Evolutionary conservation across 352 stramenopile genomes (phyloP), one percentile per base, ranked within the genome.

Genomic region (Pythium aquatile): DNA sequence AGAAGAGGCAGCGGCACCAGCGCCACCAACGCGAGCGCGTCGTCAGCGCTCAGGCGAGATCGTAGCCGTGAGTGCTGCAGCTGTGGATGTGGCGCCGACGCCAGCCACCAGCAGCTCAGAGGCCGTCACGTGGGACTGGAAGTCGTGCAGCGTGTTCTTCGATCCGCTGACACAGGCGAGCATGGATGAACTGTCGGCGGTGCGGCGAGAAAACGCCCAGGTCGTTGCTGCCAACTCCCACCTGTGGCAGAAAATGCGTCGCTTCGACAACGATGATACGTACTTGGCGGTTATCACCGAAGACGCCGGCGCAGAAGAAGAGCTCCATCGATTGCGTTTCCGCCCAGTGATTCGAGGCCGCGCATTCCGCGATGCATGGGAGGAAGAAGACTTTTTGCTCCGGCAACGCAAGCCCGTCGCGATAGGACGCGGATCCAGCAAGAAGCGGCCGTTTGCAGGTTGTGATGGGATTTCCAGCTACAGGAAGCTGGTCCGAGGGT

Each of bases 301-400:
- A 5, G 82, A 91, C 63, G 79, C 77, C 1, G 29, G 13, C n/a
- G 29, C 7, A 16, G n/a, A 51, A n/a, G 52, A 64, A 7, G 33
- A 54, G 17, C 13, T 66, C 2, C 46, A 66, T 32, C 55, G 53
- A 3, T 4, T 65, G 10, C 63, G 72, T 37, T 64, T 87, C n/a
- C 70, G 73, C 0, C 52, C 72, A 6, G 39, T 81, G 53, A 74
- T 73, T 28, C 74, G 87, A 26, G 87, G 87, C 7, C 83, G 85
- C 35, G 81, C 54, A 30, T 96, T 94, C 58, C 79, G 72, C 20
- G 87, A 94, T 32, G 64, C 83, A 57, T 96, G 87, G 87, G 81
- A 89, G 42, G 87, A 96, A 70, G 73, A 72, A 17, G 83, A 92
- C 37, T 91, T 83, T 70, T 51, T 92, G 20, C 53, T 56, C 11